Percentiles rank a stretch among this genome's conserved stretches.
These are phyloP conservation scores for Neofusicoccum cordaticola DNA, from an alignment of 2,329 filamentous ascomycete species.

Conservation along the genomic window DNA sequence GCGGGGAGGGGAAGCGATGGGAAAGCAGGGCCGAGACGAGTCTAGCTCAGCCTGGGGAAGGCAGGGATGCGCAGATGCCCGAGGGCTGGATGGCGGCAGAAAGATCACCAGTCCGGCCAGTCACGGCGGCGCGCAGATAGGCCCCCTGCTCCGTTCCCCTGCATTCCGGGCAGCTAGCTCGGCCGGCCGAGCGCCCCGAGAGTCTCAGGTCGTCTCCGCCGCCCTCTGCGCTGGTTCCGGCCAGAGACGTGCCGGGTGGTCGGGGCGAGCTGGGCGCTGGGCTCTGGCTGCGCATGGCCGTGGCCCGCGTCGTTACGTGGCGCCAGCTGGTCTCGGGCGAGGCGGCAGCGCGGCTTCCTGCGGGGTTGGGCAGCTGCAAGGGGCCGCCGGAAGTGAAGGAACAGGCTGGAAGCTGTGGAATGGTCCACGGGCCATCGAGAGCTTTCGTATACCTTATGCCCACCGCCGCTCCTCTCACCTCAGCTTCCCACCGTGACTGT, in stretches of 20 bases:
- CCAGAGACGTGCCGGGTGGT: background rate
- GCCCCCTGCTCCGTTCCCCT: background rate
- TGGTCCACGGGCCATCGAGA: background rate
- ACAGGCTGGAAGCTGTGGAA: slow-evolving; percentile 4
- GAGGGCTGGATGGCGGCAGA: no score
- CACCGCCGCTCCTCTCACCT: background rate
- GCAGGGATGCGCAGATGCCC: background rate
- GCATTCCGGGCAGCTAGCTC: background rate
- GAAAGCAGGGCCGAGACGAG: background rate
- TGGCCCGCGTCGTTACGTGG: background rate
- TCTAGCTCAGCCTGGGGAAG: background rate
- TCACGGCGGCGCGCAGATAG: no score
- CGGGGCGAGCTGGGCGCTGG: background rate
- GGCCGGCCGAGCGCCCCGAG: background rate
- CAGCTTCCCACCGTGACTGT: background rate
- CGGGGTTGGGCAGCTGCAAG: slow-evolving; percentile 13
- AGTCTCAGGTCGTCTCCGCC: background rate
- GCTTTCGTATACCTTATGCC: slow-evolving; percentile 1
- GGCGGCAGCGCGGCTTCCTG: background rate
- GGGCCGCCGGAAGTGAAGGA: slow-evolving; percentile 1
- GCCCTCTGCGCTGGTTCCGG: background rate
- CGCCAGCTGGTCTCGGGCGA: background rate
- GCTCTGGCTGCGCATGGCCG: background rate
- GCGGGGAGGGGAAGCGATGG: background rate
- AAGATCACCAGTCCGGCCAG: no score